Base-by-base conservation (phyloP, 2,329 filamentous ascomycete species). In the Tolypocladium cylindrosporum region DNA sequence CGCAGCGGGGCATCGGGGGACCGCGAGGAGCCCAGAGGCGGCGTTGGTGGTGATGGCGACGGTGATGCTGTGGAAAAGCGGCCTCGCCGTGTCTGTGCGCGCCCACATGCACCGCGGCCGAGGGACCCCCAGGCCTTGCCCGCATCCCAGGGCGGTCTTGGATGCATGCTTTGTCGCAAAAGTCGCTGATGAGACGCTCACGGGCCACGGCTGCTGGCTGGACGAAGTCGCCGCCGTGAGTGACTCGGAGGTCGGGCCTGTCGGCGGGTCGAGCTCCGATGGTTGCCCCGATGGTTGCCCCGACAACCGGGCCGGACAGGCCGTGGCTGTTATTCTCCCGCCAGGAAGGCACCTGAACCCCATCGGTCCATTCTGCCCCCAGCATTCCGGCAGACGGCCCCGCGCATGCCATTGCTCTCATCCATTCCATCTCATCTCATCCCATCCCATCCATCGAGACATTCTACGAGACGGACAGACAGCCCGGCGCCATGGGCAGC, bases 1-100 rank as follows among this genome's bases (percentile, higher is more conserved):
- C 90, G 88, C 66, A 93, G 85, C 2, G 84, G 83, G 54, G 79
- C 74, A 59, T 75, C 73, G 19, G 11, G 48, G 9, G 27, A 21
- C 19, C 48, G 48, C 10, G 48, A 36, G 48, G 48, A 36, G 48
- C 31, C 45, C 14, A 31, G n/a, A 42, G 45, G 55, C 34, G 51
- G 54, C 54, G 39, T 55, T 57, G 69, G 67, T 54, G 63, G 11
- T 54, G 66, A 64, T 43, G 62, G 54, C 10, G 56, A 51, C 31
- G 57, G 11, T 5, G 43, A 41, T 39, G 41, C 24, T 7, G 31
- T 21, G 39, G 41, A 36, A 36, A 51, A 36, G 4, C 48, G 13
- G 16, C 16, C 31, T 36, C 31, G 27, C 31, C 19, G 48, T 11
- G 48, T 3, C 24, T 2, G 48, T n/a, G 31, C 5, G 16, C 27